Conservation (phyloP, 139 green algal species). For the Monoraphidium neglectum region DNA sequence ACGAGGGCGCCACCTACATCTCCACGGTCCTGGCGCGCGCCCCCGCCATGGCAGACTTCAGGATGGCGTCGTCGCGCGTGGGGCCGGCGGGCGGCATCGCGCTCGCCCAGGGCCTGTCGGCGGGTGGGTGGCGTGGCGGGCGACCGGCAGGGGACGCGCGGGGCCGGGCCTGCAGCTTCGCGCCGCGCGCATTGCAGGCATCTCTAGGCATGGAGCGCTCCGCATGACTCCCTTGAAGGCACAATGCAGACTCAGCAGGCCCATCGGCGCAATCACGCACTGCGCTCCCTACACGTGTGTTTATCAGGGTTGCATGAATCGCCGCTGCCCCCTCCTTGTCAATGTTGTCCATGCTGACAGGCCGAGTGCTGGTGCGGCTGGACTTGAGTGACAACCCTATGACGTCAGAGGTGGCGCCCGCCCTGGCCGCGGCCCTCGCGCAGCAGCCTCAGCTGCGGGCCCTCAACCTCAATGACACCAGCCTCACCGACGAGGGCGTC, state of each 20-base stretch:
- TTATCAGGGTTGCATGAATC: no score
- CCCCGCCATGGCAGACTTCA: constrained; percentile 83
- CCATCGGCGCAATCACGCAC: no score
- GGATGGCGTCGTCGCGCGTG: constrained; percentile 84
- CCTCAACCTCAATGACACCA: constrained; percentile 85
- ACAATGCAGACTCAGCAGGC: no score
- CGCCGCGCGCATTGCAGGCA: no score
- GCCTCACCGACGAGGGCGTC: constrained; percentile 73
- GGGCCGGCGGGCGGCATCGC: constrained; percentile 68
- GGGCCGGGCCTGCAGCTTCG: no score
- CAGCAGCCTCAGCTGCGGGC: constrained; percentile 48
- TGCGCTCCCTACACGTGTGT: no score
- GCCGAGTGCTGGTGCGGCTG: constrained; percentile 54
- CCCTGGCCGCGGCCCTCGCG: constrained; percentile 38
- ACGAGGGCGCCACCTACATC: constrained; percentile 74
- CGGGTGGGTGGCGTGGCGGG: no score
- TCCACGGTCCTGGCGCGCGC: constrained; percentile 65
- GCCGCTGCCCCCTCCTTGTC: background rate
- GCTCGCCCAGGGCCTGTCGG: constrained; percentile 59
- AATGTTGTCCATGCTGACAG: constrained; percentile 25
- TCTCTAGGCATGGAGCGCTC: no score
- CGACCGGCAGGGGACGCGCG: no score
- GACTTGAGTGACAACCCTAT: constrained; percentile 92
- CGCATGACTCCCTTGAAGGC: no score
- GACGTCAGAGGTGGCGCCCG: constrained; percentile 55